Conservation (phyloP, 208 protist genomes). For the Leishmania mexicana region DNA sequence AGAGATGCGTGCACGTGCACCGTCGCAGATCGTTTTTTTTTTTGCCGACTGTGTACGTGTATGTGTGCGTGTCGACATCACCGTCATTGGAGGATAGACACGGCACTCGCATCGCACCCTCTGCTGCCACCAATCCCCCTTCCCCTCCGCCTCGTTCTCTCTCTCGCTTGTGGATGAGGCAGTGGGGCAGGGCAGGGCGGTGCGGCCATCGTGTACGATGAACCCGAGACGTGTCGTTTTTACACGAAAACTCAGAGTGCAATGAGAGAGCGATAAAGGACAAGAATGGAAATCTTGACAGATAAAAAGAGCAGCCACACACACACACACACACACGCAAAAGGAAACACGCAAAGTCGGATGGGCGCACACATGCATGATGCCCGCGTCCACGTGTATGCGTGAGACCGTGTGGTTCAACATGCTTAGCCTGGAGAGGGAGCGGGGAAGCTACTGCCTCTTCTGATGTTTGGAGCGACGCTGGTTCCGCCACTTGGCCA, state of each 20-base stretch:
- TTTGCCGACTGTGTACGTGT: not conserved
- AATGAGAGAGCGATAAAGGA: not conserved
- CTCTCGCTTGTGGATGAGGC: not conserved
- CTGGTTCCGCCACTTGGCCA: not conserved
- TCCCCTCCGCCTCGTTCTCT: not conserved
- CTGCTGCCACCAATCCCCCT: not conserved
- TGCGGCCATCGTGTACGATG: not conserved
- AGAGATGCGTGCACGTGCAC: not conserved
- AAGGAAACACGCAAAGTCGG: too few species aligned
- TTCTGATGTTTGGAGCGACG: not conserved
- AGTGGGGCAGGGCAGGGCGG: not conserved
- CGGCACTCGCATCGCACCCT: not conserved
- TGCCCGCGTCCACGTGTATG: not conserved
- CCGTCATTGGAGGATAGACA: not conserved
- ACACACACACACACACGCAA: not conserved
- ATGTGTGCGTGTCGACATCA: not conserved
- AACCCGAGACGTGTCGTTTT: constrained; percentile 9
- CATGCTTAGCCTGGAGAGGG: not conserved
- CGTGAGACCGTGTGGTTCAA: not conserved
- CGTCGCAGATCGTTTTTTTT: not conserved
- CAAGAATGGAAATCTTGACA: not conserved
- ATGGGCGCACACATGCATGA: not conserved
- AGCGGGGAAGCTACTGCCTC: not conserved
- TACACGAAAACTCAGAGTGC: not conserved
- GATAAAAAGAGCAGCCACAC: not conserved